Evolutionary conservation across 148 eudicot species (phyloP), one percentile per base, ranked within the genome.

Genomic region (Mesembryanthemum crystallinum): DNA sequence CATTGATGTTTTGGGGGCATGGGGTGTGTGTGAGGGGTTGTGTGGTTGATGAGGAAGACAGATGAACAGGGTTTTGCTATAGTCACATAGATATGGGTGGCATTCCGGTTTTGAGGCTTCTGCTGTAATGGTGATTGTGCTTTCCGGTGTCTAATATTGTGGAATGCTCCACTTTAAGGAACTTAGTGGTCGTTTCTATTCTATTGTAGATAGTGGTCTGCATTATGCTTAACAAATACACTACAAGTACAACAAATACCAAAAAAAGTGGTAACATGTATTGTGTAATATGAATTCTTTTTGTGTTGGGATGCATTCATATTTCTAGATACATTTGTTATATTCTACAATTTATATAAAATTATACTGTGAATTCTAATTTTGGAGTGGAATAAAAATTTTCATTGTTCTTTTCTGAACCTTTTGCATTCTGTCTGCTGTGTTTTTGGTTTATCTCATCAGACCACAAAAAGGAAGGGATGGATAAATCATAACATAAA

Each of bases 391-490:
- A 30, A 43, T 47, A 51, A 69, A 47, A 49, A 27, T 28, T 39
- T 6, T 43, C 23, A 6, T 45, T 59, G 21, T 70, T 52, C 14
- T 47, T 51, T 28, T 25, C 52, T 61, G 12, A 29, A 27, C 18
- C 32, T 42, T 23, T 27, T 64, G 33, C 14, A 37, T 45, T 63
- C 7, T 27, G 20, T 29, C 52, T 72, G 49, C 32, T 32, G 29
- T 49, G 57, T 35, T 24, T 6, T 63, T 37, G 69, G 25, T 30
- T 74, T 65, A 47, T 72, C 73, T 37, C 20, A 68, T 75, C 75
- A 94, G 98, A 88, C 88, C 59, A 92, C 98, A 25, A 94, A 94
- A 74, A 80, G 98, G 79, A 92, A 92, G 73, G 98, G 98, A 73
- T 94, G 98, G 98, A 74, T 94, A 67, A 94, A 92, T 80, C 96